phyloP scores from a whole-genome alignment of 805 yeast genomes.

The Soucietia sequanensis region DNA sequence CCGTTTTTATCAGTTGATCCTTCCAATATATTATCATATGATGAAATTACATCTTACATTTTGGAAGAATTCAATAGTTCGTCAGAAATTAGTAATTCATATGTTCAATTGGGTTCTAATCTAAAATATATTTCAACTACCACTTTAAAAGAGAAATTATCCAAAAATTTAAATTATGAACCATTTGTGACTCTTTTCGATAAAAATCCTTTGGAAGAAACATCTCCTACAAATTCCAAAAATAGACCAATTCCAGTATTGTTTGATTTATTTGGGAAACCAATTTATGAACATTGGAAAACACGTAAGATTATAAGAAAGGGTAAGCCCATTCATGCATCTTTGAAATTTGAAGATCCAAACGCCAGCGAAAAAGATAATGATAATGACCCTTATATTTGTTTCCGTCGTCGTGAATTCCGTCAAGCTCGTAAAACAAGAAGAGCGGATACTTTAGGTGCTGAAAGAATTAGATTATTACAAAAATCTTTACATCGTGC shows the following conservation, averaged over 20 bases:
- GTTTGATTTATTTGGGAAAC: slow-evolving; percentile 58
- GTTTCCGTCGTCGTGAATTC: slow-evolving; percentile 93
- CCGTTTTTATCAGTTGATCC: slow-evolving; percentile 90
- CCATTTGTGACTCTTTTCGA: slow-evolving; percentile 63
- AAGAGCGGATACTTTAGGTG: slow-evolving; percentile 86
- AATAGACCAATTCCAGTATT: slow-evolving; percentile 48
- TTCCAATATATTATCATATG: slow-evolving; percentile 62
- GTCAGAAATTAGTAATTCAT: slow-evolving; percentile 21
- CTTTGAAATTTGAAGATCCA: slow-evolving; percentile 80
- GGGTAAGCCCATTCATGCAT: slow-evolving; percentile 74
- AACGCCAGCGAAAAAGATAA: slow-evolving; percentile 70
- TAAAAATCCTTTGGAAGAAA: slow-evolving; percentile 29
- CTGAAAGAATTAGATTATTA: slow-evolving; percentile 73
- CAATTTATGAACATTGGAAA: slow-evolving; percentile 81
- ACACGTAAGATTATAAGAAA: slow-evolving; percentile 62
- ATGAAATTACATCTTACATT: slow-evolving; percentile 60
- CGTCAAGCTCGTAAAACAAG: slow-evolving; percentile 96
- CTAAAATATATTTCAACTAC: slow-evolving; percentile 46
- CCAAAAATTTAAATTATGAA: slow-evolving; percentile 53
- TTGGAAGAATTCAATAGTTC: slow-evolving; percentile 27
- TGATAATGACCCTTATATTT: slow-evolving; percentile 90
- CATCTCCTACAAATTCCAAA: slow-evolving; percentile 12
- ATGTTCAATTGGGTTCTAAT: slow-evolving; percentile 26
- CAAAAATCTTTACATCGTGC: slow-evolving; percentile 79
- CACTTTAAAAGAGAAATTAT: slow-evolving; percentile 56